Evolutionary conservation across 176 grass and related monocot species (phyloP), one percentile per base, ranked within the genome.

Genomic region (bread wheat (Triticum aestivum)): DNA sequence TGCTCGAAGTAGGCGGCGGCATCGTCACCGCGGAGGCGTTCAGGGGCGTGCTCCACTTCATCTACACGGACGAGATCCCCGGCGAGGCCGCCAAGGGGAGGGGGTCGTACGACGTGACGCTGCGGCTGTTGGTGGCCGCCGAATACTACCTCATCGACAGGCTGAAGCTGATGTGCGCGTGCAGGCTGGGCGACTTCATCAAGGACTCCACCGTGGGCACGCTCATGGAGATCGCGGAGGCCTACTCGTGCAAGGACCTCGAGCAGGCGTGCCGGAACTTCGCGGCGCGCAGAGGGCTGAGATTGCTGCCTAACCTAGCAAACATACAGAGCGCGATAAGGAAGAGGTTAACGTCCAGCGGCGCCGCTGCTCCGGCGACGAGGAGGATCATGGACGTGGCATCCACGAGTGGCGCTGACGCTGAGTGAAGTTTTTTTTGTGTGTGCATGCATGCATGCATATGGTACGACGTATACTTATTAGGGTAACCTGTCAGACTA

Each of bases 41-140:
- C 77, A 10, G 62, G 70, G 82, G n/a, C 32, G 54, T 91, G 70
- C 63, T 88, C 78, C 78, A 91, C 72, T 91, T 71, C 70, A 45
- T 91, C n/a, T 91, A 91, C 86, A 38, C 79, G 34, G 86, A 91
- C 86, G 21, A n/a, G 14, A 63, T 88, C 30, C 90, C 85, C 11
- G 37, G 14, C 30, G 45, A 61, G 11, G 35, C n/a, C 75, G 42
- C 10, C 42, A 12, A 9, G 67, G 34, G 27, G 14, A 9, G 8
- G 35, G 38, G 38, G 27, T 49, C 67, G 54, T 67, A 45, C 11
- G 39, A 10, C 11, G n/a, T 78, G 73, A 54, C 74, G 79, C 29
- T 59, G 70, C 32, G 77, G 71, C 42, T 91, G 32, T 88, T 91
- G 49, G 51, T 34, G 63, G 90, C 78, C 15, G 86, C 90, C 10